These are phyloP conservation scores for Phanerodontia chrysosporium DNA, from an alignment of 768 basidiomycete genomes.

Conservation along the genomic window DNA sequence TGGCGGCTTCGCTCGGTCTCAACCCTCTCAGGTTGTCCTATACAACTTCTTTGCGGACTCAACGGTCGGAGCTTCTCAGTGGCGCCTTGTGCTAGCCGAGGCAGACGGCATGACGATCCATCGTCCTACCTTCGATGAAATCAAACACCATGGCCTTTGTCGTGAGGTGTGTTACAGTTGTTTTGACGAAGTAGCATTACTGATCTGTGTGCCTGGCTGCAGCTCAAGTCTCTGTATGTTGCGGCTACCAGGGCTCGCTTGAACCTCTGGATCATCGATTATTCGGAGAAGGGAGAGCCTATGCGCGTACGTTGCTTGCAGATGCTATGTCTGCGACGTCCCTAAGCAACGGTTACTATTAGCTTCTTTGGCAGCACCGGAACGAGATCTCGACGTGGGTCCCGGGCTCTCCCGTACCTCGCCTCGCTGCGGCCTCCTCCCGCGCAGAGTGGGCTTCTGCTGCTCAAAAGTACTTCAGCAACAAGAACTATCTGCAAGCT, in stretches of 20 bases:
- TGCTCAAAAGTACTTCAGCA: slow-evolving; percentile 37
- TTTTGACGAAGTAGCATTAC: background rate
- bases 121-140: slow-evolving; percentile 44
- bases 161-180: slow-evolving; percentile 40
- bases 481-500: slow-evolving; percentile 45
- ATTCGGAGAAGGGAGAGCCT: slow-evolving; percentile 49
- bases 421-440: slow-evolving; percentile 52
- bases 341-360: background rate
- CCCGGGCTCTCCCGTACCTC: slow-evolving; percentile 45
- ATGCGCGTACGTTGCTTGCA: slow-evolving; percentile 43
- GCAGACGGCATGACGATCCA: slow-evolving; percentile 27
- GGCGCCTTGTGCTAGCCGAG: slow-evolving; percentile 47
- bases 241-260: slow-evolving; percentile 67
- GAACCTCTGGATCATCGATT: slow-evolving; percentile 68
- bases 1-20: background rate
- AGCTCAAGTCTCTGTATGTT: slow-evolving; percentile 70
- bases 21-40: slow-evolving; percentile 50
- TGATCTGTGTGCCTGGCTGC: background rate
- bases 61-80: slow-evolving; percentile 41
- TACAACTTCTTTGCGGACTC: slow-evolving; percentile 78
- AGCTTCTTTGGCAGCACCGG: slow-evolving; percentile 50
- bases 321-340: background rate
- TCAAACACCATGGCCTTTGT: slow-evolving; percentile 53
- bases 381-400: slow-evolving; percentile 44
- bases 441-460: slow-evolving; percentile 40